Base-by-base conservation (phyloP, 2,329 filamentous ascomycete genomes). In the Colletotrichum sublineola region DNA sequence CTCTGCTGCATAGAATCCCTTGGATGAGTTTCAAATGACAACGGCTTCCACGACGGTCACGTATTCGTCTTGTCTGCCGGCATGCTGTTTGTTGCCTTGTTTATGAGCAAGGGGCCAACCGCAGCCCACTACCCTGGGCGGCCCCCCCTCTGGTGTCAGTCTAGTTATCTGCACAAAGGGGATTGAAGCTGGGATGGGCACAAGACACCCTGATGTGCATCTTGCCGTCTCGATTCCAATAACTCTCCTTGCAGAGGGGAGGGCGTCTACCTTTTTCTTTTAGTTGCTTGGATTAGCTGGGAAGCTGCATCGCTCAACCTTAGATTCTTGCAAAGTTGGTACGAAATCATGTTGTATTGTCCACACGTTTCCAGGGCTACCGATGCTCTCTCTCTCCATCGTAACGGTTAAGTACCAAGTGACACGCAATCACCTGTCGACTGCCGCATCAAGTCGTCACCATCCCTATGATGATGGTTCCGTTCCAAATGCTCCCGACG, bases 11-110 rank as follows among this genome's bases (percentile, higher is more conserved):
- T 18, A 31, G 42, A 38, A 29, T 8, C 12, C 48, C 12, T 33
- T 56, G 20, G 60, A 12, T 38, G 50, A 20, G 69, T 61, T 61
- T 65, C 50, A 53, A 65, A 56, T 29, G 40, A 61, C 15, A 70
- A 57, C 60, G 60, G 29, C 61, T 64, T 69, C 60, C 65, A 56
- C 67, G 40, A 73, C 33, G 60, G 55, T 50, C 53, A 66, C 66
- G 66, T 61, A 57, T 65, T 61, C 60, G 24, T 55, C 36, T 58
- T 58, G n/a, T 58, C 61, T 57, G 68, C 53, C 50, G 42, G 15
- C 20, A 24, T 31, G 1, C 38, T 52, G 57, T 48, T 48, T 48
- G n/a, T 14, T 46, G 57, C 40, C 11, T 61, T 46, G 38, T 18
- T 11, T 55, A 31, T 33, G 31, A 31, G 40, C 6, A 57, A 62